Evolutionary conservation across 345 rosid genomes (phyloP), one percentile per base, ranked within the genome.

Genomic region (Salix dunnii): DNA sequence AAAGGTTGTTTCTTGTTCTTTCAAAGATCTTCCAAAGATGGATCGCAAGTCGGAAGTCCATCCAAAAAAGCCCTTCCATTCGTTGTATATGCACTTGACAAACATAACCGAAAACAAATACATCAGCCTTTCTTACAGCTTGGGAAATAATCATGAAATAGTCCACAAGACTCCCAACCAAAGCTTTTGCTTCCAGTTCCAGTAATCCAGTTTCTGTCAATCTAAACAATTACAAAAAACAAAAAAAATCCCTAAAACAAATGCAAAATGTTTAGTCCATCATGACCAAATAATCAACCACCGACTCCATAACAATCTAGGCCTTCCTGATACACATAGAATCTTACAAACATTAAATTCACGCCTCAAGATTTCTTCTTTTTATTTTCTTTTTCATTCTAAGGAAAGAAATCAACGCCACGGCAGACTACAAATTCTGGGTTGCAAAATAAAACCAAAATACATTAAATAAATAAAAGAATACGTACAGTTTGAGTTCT

Each of bases 31-130:
- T 28, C 91, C 88, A 81, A 96, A 79, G 72, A 96, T 81, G 64
- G 91, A 78, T 20, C 90, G 87, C 68, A 88, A 51, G 80, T 89
- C 92, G 77, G 88, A 87, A 64, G 91, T 77, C 87, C 93, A 88
- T 72, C 89, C 92, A 70, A 91, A 85, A 67, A 96, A 76, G 35
- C 94, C 94, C 81, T 89, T 93, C 99, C 94, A 92, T 81, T 91
- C 96, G 76, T 90, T 88, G 84, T 93, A 93, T 83, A 93, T 77
- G 78, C 89, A 92, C 99, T 96, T 72, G 76, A 81, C 31, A 51
- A 30, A 16, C 9, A 1, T n/a, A 16, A 38, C 43, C 48, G 23
- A 25, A n/a, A 60, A n/a, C 62, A 49, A 25, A 3, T 21, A 46
- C 0, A 53, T 66, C 21, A 78, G 65, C 36, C 38, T 68, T 58